Percentiles rank a stretch among this genome's conserved stretches.
phyloP scores from a whole-genome alignment of 1,139 yeast genomes.

The Suhomyces terraborum region DNA sequence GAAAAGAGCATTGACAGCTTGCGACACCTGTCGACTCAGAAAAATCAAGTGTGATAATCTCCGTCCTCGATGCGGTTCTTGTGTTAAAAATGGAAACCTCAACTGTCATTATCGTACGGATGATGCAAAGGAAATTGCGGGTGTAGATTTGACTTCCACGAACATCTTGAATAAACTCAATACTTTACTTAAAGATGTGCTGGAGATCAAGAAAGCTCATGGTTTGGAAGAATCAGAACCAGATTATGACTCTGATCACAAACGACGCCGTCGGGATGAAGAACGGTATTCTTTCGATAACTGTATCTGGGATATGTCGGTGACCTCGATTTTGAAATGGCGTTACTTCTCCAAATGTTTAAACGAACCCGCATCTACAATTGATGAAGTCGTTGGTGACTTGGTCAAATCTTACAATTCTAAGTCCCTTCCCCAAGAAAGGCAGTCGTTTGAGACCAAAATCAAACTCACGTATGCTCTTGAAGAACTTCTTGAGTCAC shows the following conservation, averaged over 20 bases:
- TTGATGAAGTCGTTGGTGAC: slow-evolving; percentile 16
- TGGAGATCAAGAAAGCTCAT: slow-evolving; percentile 12
- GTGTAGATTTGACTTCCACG: slow-evolving; percentile 30
- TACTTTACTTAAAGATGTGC: slow-evolving; percentile 31
- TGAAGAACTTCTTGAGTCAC: slow-evolving; percentile 25
- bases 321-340: slow-evolving; percentile 43
- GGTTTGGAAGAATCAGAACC: slow-evolving; percentile 7
- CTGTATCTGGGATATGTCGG: slow-evolving; percentile 45
- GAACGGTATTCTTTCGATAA: slow-evolving; percentile 18
- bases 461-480: slow-evolving; percentile 20
- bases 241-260: neutral
- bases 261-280: slow-evolving; percentile 1
- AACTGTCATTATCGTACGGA: slow-evolving; percentile 38
- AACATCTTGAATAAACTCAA: slow-evolving; percentile 35
- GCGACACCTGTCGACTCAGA: slow-evolving; percentile 49
- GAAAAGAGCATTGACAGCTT: slow-evolving; percentile 48
- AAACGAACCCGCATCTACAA: slow-evolving; percentile 20
- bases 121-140: slow-evolving; percentile 29
- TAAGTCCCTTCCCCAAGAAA: slow-evolving; percentile 10
- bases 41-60: slow-evolving; percentile 55
- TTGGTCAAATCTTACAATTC: slow-evolving; percentile 24
- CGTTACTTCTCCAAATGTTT: slow-evolving; percentile 24
- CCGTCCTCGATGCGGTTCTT: slow-evolving; percentile 54
- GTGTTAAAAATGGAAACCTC: slow-evolving; percentile 37
- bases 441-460: slow-evolving; percentile 19